Percentiles rank a stretch among this genome's conserved stretches.
Evolutionary conservation across 208 protist genomes (phyloP).

Genomic region (Tetramitus jugosus): DNA sequence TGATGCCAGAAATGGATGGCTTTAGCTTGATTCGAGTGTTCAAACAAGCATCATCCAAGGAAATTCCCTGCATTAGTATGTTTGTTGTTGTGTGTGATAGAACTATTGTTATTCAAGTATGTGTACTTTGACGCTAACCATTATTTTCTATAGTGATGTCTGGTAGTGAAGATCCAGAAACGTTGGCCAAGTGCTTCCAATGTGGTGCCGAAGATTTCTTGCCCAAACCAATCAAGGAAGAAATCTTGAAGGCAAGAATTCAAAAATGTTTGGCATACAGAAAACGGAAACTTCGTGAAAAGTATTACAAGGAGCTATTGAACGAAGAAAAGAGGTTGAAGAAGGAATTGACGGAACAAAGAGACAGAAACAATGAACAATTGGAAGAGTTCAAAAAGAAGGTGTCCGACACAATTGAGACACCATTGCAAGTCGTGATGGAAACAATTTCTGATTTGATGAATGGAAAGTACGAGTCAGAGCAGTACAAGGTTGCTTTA

Average conservation of each 20-base stretch:
- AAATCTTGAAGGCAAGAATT: slow-evolving; percentile 6
- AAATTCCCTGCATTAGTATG: slow-evolving; percentile 21
- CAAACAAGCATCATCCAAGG: not conserved
- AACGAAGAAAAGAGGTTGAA: not conserved
- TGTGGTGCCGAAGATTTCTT: slow-evolving; percentile 15
- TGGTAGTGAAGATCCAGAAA: slow-evolving; percentile 4
- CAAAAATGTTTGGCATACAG: not conserved
- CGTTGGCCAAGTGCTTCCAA: not conserved
- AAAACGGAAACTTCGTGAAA: slow-evolving; percentile 2
- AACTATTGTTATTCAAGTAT: too few species aligned
- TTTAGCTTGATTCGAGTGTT: slow-evolving; percentile 1
- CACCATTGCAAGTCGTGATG: not conserved
- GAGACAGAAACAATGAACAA: not conserved
- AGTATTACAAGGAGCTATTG: not conserved
- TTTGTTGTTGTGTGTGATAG: too few species aligned
- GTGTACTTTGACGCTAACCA: too few species aligned
- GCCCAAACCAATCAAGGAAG: slow-evolving; percentile 17
- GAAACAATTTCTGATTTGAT: not conserved
- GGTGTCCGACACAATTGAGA: not conserved
- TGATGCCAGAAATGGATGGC: slow-evolving; percentile 19
- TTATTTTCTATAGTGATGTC: slow-evolving; percentile 2
- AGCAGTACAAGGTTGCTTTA: not conserved
- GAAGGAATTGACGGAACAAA: not conserved
- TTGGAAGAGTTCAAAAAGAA: not conserved
- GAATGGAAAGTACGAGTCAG: not conserved